Evolutionary conservation across 441 rosid genomes (phyloP).

Genomic region (Bocquillonia castaneifolia): DNA sequence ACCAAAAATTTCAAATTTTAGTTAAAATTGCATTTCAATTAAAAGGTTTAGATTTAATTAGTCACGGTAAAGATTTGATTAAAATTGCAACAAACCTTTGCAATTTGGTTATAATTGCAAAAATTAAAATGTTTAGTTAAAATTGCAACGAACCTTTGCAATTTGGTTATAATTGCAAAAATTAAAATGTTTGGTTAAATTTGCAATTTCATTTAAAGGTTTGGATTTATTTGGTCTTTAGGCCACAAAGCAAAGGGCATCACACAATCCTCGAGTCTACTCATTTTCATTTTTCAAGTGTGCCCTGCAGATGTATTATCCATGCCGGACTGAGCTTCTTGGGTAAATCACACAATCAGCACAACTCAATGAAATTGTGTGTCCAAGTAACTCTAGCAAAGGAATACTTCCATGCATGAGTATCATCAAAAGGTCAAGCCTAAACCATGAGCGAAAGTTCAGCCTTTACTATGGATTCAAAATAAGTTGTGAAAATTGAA

Average conservation of each 20-base stretch:
- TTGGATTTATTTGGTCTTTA: not conserved
- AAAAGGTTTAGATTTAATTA: too few relatives aligned
- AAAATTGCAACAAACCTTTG: too few relatives aligned
- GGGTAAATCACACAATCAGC: not conserved
- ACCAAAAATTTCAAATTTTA: too few relatives aligned
- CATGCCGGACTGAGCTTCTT: not conserved
- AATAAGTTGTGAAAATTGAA: too few relatives aligned
- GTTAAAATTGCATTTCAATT: too few relatives aligned
- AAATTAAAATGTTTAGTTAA: too few relatives aligned
- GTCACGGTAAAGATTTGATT: too few relatives aligned
- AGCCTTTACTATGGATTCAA: not conserved
- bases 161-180: too few relatives aligned
- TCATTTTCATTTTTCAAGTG: not conserved
- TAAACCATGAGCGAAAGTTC: slow-evolving; percentile 5
- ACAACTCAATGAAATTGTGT: not conserved
- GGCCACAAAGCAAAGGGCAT: not conserved
- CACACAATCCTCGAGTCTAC: not conserved
- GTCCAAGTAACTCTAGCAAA: not conserved
- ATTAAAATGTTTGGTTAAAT: too few relatives aligned
- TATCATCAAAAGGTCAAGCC: not conserved
- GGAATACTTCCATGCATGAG: not conserved
- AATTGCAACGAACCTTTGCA: too few relatives aligned
- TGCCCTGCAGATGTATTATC: not conserved
- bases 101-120: too few relatives aligned
- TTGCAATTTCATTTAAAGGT: too few relatives aligned